These are phyloP conservation scores for Aureobasidium lini DNA, from an alignment of 2,329 filamentous ascomycete genomes.

Conservation along the genomic window DNA sequence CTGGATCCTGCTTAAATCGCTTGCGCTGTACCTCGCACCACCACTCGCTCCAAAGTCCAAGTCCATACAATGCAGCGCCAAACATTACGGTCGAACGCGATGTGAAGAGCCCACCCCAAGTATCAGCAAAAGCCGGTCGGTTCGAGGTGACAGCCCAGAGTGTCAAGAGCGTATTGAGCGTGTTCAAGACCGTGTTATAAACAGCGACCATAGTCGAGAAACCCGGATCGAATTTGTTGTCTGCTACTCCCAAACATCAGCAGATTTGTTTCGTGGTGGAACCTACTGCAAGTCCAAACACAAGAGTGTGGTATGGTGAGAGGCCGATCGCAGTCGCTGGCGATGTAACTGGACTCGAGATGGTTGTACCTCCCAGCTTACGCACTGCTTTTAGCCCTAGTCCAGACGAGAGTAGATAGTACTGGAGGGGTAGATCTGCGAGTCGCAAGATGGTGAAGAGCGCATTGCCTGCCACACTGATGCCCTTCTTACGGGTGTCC, in stretches of 20 bases:
- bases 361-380: slow-evolving; percentile 14
- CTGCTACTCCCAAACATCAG: slow-evolving; percentile 21
- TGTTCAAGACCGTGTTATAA: slow-evolving; percentile 22
- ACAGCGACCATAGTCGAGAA: slow-evolving; percentile 17
- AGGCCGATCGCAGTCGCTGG: slow-evolving; percentile 17
- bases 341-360: slow-evolving; percentile 8
- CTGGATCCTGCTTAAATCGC: slow-evolving; percentile 19
- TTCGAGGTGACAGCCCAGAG: slow-evolving; percentile 20
- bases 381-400: slow-evolving; percentile 4
- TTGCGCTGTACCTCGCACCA: slow-evolving; percentile 23
- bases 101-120: slow-evolving; percentile 12
- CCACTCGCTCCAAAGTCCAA: slow-evolving; percentile 21
- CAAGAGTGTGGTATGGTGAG: slow-evolving; percentile 19
- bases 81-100: slow-evolving; percentile 13
- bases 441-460: slow-evolving; percentile 17
- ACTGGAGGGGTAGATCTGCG: slow-evolving; percentile 20
- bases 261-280: slow-evolving; percentile 22
- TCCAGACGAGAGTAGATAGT: slow-evolving; percentile 18
- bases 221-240: slow-evolving; percentile 16
- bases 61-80: slow-evolving; percentile 17
- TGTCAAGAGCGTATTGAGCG: slow-evolving; percentile 19
- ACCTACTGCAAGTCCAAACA: slow-evolving; percentile 20
- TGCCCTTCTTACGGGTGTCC: slow-evolving; percentile 14
- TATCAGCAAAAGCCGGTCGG: slow-evolving; percentile 12
- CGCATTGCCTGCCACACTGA: slow-evolving; percentile 14